phyloP scores from a whole-genome alignment of 2,329 filamentous ascomycete species.

The Trichoderma pleuroti region DNA sequence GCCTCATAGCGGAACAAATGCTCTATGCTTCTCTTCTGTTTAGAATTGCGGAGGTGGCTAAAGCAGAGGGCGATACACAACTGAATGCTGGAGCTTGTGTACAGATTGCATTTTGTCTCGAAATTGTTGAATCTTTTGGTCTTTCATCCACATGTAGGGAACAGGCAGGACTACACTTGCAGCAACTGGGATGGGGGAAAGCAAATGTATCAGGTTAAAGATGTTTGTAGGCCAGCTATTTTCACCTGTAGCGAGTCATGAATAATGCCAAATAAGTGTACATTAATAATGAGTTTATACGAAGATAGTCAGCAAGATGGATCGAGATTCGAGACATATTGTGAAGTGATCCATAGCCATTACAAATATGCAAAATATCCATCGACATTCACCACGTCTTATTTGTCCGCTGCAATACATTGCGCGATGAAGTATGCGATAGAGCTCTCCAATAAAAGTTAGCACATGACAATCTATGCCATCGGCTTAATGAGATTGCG shows the following conservation, averaged over 20 bases:
- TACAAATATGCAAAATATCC: not conserved
- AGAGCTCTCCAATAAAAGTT: not conserved
- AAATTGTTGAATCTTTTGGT: not conserved
- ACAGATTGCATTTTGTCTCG: constrained; percentile 4
- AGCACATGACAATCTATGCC: not conserved
- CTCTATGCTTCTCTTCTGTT: not conserved
- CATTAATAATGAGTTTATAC: not conserved
- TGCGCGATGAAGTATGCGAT: not conserved
- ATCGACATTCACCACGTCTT: too few relatives aligned
- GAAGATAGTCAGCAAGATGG: not conserved
- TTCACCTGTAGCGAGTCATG: not conserved
- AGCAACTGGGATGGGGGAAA: not conserved
- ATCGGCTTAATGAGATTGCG: not conserved
- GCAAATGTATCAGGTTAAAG: not conserved
- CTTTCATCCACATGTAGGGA: not conserved
- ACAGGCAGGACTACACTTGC: not conserved
- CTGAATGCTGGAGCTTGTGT: constrained; percentile 4
- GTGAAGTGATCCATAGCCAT: not conserved
- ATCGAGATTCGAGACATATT: not conserved
- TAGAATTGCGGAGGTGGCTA: not conserved
- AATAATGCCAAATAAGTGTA: not conserved
- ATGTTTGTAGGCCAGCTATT: not conserved
- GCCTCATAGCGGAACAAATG: not conserved
- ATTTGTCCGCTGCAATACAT: not conserved
- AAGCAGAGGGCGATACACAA: not conserved